Evolutionary conservation across 495 filamentous ascomycete species (phyloP), one percentile per base, ranked within the genome.

Genomic region (Penicillium steckii): DNA sequence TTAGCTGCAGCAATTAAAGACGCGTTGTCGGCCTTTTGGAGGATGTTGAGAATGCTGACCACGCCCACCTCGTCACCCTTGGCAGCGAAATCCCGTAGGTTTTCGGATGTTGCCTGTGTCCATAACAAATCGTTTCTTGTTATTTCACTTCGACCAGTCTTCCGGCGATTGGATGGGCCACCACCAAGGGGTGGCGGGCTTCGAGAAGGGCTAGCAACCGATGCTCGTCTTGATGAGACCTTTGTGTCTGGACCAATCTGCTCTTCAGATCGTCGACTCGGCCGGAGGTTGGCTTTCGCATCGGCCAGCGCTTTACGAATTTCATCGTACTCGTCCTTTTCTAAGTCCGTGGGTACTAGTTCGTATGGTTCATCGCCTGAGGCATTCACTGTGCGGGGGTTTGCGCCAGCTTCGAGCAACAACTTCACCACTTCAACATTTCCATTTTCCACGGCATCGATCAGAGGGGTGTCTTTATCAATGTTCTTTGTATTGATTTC

Each of bases 371-470:
- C 89, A 61, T 93, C 82, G 5, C 94, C 94, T 57, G 90, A 85
- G 2, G 84, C 84, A 65, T 97, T 96, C 13, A 90, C 81, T 50
- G 87, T 86, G 35, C 89, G 85, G 17, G 94, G 95, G 59, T 98
- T 92, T 5, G 92, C 91, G 25, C 91, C 90, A 19, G 89, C 88
- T 26, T 86, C 83, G 8, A 98, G 79, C 23, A 97, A 70, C 9
- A 95, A 75, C 62, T 85, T 89, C 17, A 98, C 90, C 9, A 97
- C 91, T n/a, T 87, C 89, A 4, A 95, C 64, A 62, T 97, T 89
- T 1, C 90, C 88, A 62, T 97, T 97, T 58, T 97, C 93, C 23
- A 96, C 88, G 0, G 94, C 94, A 75, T 98, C 94, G 35, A 97
- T 88, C 26, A 98, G 77, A 17, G 94, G 95, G 0, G 94, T 96